Evolutionary conservation across 1,284 basidiomycete genomes (phyloP).

Genomic region (Phylloporus gajari): DNA sequence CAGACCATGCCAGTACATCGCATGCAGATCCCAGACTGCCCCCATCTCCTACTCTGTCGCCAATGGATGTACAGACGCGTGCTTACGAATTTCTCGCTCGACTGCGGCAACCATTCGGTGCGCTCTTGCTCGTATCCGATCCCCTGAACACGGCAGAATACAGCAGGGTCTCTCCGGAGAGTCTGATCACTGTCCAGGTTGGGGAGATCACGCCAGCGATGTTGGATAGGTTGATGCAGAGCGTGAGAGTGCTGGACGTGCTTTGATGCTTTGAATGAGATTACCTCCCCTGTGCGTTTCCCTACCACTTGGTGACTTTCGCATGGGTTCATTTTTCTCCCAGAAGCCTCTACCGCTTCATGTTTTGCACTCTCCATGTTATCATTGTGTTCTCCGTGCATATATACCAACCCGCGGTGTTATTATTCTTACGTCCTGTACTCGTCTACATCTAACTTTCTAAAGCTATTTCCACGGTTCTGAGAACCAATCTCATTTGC

Average conservation of each 20-base stretch:
- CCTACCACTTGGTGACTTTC: no score
- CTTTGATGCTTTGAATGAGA: not conserved
- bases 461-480: no score
- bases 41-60: not conserved
- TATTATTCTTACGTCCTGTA: no score
- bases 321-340: no score
- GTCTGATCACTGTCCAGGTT: conserved; percentile 16
- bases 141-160: not conserved
- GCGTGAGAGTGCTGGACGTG: not conserved
- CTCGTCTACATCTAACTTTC: no score
- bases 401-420: no score
- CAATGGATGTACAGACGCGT: not conserved
- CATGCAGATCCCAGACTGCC: not conserved
- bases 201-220: not conserved
- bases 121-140: conserved; percentile 11
- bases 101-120: conserved; percentile 15
- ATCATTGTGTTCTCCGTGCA: no score
- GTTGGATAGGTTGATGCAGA: not conserved
- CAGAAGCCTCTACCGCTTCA: no score
- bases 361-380: no score
- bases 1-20: not conserved
- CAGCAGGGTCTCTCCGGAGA: conserved; percentile 15
- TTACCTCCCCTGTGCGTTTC: no score
- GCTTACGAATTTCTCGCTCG: not conserved
- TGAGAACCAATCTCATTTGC: no score